phyloP scores from a whole-genome alignment of 305 asterid genomes.

The Withania somnifera region DNA sequence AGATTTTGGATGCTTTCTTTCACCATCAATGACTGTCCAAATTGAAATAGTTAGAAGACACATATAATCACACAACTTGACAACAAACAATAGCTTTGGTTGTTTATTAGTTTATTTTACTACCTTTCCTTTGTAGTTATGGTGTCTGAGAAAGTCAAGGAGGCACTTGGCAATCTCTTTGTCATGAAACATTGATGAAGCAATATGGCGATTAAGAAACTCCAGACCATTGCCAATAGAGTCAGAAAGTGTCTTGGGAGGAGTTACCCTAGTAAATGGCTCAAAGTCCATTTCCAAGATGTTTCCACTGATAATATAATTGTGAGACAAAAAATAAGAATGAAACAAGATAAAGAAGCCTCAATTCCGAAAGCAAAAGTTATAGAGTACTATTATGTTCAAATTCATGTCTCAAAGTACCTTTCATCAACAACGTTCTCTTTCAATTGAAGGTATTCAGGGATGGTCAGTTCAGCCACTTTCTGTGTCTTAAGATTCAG shows the following conservation, averaged over 20 bases:
- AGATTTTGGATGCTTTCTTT: conserved; percentile 1
- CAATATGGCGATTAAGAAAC: conserved; percentile 10
- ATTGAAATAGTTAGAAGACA: not conserved
- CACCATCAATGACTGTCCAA: conserved; percentile 5
- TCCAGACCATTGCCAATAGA: conserved; percentile 10
- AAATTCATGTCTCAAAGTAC: not conserved
- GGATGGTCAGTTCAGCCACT: conserved; percentile 1
- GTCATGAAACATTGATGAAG: conserved; percentile 8
- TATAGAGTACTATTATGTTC: not conserved
- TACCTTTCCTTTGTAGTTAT: conserved; percentile 9
- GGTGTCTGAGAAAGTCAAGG: conserved; percentile 8
- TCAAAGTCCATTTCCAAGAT: conserved; percentile 11
- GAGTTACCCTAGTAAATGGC: not conserved
- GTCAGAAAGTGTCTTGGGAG: conserved; percentile 4
- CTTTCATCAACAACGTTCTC: conserved; percentile 3
- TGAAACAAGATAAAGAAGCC: not conserved
- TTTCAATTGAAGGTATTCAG: conserved; percentile 7
- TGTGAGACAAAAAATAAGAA: not conserved
- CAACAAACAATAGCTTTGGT: not conserved
- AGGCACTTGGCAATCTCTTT: not conserved
- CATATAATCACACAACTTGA: not conserved
- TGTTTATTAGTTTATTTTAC: not conserved
- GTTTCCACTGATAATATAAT: not conserved
- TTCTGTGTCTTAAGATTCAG: not conserved
- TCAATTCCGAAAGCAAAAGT: not conserved